Evolutionary conservation across 2,329 filamentous ascomycete species (phyloP), one percentile per base, ranked within the genome.

Genomic region (Alternaria sp.): DNA sequence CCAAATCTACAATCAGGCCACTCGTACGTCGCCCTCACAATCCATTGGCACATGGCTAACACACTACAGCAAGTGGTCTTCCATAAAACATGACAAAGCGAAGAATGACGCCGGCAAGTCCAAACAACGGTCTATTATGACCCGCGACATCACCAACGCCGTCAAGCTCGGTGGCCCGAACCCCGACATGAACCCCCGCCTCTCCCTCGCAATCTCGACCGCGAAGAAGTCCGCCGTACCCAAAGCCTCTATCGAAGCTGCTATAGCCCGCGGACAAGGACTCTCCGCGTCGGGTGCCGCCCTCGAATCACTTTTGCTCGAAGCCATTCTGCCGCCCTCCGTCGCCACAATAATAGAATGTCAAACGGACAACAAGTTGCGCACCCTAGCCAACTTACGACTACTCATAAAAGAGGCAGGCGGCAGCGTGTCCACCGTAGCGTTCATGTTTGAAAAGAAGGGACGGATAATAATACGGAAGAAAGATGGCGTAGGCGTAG

Each of bases 71-170:
- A 92, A 94, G 78, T 99, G 96, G 96, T 94, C 93, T 61, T 97
- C 96, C 75, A 98, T 97, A 82, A 92, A 91, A 77, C 96, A 98
- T 80, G 93, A 96, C 80, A 99, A 99, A 81, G 94, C 91, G 55
- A 92, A 90, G 65, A 91, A 90, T 61, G 96, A 99, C 79, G 87
- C 86, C 63, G 90, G 90, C 71, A 97, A 94, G 81, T 93, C 89
- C 80, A 87, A 86, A 46, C 86, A 90, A 71, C 90, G 94, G 28
- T 87, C 86, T 50, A 80, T 85, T 47, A 87, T 96, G 71, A 86
- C 90, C 21, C 90, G 92, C 70, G 88, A 91, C 64, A 90, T 98
- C 61, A 87, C 90, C 54, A 86, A 90, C 65, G 90, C 90, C 63
- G 92, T 92, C 2, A 94, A 92, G 82, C 65, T 95, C 76, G 91